Conservation (phyloP, 169 alveolate genomes). For the Eimeria brunetti region DNA sequence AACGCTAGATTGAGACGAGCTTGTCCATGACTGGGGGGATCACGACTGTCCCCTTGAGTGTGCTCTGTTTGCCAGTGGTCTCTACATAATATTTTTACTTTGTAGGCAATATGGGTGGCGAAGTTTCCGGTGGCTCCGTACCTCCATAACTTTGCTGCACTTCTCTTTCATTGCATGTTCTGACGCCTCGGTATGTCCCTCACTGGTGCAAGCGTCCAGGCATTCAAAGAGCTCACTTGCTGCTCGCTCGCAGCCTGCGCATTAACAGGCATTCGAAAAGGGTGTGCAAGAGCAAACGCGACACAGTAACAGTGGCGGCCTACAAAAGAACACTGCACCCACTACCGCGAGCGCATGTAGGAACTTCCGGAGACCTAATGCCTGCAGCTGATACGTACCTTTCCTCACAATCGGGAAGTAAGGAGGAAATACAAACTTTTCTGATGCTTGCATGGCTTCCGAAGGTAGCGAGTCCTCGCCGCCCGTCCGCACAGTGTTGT, state of each 20-base stretch:
- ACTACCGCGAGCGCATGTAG: not conserved
- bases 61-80: not conserved
- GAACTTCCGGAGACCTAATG: not conserved
- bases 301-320: not conserved
- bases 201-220: constrained; percentile 8
- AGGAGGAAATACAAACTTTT: constrained; percentile 36
- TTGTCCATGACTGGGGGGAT: not conserved
- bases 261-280: not conserved
- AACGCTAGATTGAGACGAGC: not conserved
- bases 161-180: not conserved
- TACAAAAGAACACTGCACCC: not conserved
- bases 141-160: constrained; percentile 42
- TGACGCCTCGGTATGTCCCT: constrained; percentile 1
- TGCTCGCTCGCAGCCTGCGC: constrained; percentile 49
- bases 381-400: not conserved
- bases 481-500: not conserved
- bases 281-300: not conserved
- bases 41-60: not conserved
- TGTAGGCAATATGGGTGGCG: not conserved
- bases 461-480: not conserved
- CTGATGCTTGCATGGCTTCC: not conserved
- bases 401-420: constrained; percentile 57
- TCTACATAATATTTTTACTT: not conserved
- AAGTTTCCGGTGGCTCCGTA: not conserved
- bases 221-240: constrained; percentile 25